Base-by-base conservation (phyloP, 257 asterid species). In the Mitragyna speciosa region DNA sequence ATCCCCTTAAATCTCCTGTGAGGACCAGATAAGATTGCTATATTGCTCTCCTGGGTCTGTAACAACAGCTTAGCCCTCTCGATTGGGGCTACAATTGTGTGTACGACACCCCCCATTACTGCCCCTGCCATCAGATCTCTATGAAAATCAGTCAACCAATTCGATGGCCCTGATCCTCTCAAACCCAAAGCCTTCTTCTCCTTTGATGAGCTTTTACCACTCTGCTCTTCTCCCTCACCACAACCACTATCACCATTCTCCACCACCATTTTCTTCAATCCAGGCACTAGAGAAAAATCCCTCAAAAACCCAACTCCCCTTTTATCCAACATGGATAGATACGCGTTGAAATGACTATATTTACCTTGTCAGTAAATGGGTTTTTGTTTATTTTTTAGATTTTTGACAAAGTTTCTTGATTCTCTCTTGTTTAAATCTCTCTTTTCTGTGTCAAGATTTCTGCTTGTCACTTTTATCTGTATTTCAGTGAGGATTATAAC, bases 11-110 rank as follows among this genome's bases (percentile, higher is more conserved):
- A 96, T 87, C 94, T 91, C 88, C 87, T 72, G 68, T 91, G 98
- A 8, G 94, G 92, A 41, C 93, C 97, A 16, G 75, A 49, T 84
- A 94, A 77, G 76, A 96, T 94, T 6, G 97, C 98, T 33, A 87
- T 79, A 72, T 96, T 96, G 75, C 99, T 96, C 85, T 96, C 99
- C 77, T 96, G 99, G n/a, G 99, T 96, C 88, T 96, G 99, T 54
- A 96, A 87, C 79, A 94, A 86, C 56, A 96, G 90, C 92, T 96
- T 96, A 19, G 99, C 96, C 88, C 99, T 87, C 84, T 96, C 99
- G 17, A 95, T 91, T 43, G 99, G 99, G 31, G 99, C 97, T 73
- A 95, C 98, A 77, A 92, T 90, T 73, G 99, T 93, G 90, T 96
- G 99, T 87, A 96, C 98, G 81, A 85, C 86, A n/a, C 98, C 98